phyloP scores from a whole-genome alignment of 768 basidiomycete species.

The Boletus vermiculosoides region DNA sequence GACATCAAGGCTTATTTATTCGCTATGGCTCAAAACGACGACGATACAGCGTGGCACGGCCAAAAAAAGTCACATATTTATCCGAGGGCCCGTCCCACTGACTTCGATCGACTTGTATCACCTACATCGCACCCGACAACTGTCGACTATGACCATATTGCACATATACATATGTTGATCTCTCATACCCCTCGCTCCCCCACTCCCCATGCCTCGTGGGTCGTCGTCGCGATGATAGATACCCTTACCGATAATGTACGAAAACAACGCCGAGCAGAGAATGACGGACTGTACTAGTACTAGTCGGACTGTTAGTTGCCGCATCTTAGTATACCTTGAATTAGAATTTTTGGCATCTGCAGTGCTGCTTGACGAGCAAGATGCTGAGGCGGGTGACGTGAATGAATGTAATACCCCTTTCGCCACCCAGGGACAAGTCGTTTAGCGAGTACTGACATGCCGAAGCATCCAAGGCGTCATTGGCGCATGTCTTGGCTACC shows the following conservation, averaged over 20 bases:
- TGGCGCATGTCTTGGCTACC: constrained; percentile 16
- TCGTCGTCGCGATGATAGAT: constrained; percentile 35
- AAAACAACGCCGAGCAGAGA: constrained; percentile 27
- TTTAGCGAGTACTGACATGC: constrained; percentile 17
- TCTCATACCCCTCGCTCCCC: constrained; percentile 17
- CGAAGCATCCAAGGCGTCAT: constrained; percentile 16
- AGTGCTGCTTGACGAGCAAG: not conserved
- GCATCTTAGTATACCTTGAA: constrained; percentile 37
- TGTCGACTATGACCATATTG: constrained; percentile 32
- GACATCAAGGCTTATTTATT: constrained; percentile 33
- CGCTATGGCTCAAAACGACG: constrained; percentile 28
- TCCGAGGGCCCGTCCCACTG: constrained; percentile 12
- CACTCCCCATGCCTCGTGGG: constrained; percentile 13
- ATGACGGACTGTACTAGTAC: constrained; percentile 34
- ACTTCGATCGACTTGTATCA: constrained; percentile 29
- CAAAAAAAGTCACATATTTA: constrained; percentile 29
- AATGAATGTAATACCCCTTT: constrained; percentile 6
- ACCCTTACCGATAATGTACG: constrained; percentile 30
- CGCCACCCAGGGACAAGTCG: constrained; percentile 26
- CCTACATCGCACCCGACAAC: constrained; percentile 22
- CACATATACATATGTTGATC: constrained; percentile 26
- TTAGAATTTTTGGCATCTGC: constrained; percentile 32
- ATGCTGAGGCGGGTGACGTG: constrained; percentile 13
- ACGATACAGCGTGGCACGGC: constrained; percentile 21
- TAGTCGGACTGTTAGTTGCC: constrained; percentile 30